Base-by-base conservation (phyloP, 805 yeast genomes). In the Ascoidea asiatica region DNA sequence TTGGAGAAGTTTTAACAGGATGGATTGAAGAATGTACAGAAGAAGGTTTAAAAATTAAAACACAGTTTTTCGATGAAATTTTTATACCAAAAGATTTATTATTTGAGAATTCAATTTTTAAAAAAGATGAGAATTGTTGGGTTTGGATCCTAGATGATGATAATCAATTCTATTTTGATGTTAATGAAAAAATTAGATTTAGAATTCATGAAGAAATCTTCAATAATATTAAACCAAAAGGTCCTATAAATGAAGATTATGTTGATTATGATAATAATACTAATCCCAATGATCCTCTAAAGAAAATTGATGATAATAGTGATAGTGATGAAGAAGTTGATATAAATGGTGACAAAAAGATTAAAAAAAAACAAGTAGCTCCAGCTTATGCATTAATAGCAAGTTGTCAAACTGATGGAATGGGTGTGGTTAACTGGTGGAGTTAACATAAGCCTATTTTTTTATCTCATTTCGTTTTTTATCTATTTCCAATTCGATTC, bases 391-490 rank as follows among this genome's bases (percentile, higher is more conserved):
- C 87, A 7, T 63, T 90, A 21, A 62, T 85, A 22, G 97, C 90
- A 17, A 83, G 95, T 50, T 88, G 97, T 60, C 96, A 88, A 59
- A 78, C 87, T 3, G 96, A 88, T 56, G 98, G 98, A 39, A 86
- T 88, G 94, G 98, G 98, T 4, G 77, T 94, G 53, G 79, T 86
- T 38, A 76, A 89, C 45, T 92, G 98, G 98, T 90, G 98, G 98
- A 94, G 84, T 56, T 79, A 57, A 58, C 17, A 13, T 37, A 37
- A n/a, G n/a, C n/a, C n/a, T n/a, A n/a, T n/a, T n/a, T n/a, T n/a
- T n/a, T n/a, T n/a, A n/a, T n/a, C n/a, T n/a, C n/a, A n/a, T n/a
- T n/a, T n/a, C n/a, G n/a, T n/a, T n/a, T n/a, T n/a, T n/a, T n/a
- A n/a, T n/a, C n/a, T n/a, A n/a, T n/a, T n/a, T n/a, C n/a, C n/a